A percentile compares a stretch with the other conserved stretches of the same genome.
Evolutionary conservation across 306 rosid genomes (phyloP).

Genomic region (Pyrus pyrifolia): DNA sequence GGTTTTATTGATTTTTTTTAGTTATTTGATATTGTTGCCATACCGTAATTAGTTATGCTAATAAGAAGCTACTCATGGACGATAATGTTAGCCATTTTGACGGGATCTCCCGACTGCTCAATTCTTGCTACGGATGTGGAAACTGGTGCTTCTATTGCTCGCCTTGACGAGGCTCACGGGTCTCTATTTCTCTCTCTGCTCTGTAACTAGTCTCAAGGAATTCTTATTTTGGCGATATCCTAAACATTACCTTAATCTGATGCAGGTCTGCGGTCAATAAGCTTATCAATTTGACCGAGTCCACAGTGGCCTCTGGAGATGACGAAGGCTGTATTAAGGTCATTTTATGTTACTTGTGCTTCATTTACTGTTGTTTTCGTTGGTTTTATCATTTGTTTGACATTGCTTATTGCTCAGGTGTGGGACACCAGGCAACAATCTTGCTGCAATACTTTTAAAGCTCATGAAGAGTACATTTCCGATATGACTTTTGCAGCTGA

Average conservation of each 20-base stretch:
- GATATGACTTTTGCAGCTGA: constrained; percentile 77
- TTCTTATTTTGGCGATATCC: background rate
- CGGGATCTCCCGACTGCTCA: constrained; percentile 80
- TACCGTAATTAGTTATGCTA: constrained; percentile 1
- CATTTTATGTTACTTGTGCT: constrained; percentile 4
- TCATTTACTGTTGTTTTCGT: background rate
- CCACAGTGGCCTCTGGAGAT: constrained; percentile 85
- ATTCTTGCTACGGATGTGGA: constrained; percentile 80
- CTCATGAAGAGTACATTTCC: constrained; percentile 70
- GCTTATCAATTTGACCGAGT: constrained; percentile 60
- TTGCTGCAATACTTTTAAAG: constrained; percentile 66
- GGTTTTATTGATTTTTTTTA: constrained; percentile 34
- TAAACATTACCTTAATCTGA: background rate
- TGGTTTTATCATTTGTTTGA: background rate
- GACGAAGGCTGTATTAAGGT: constrained; percentile 87
- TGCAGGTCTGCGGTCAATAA: constrained; percentile 66
- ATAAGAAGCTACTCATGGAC: constrained; percentile 11
- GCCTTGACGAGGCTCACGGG: constrained; percentile 73
- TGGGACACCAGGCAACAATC: constrained; percentile 90
- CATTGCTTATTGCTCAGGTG: constrained; percentile 33
- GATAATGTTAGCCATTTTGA: constrained; percentile 49
- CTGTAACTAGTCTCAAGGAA: background rate
- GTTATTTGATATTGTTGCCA: background rate
- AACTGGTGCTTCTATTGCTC: constrained; percentile 73
- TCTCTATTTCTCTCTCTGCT: constrained; percentile 12